Percentiles rank a stretch among this genome's conserved stretches.
phyloP scores from a whole-genome alignment of 2,329 filamentous ascomycete genomes.

The Calycina herbarum region DNA sequence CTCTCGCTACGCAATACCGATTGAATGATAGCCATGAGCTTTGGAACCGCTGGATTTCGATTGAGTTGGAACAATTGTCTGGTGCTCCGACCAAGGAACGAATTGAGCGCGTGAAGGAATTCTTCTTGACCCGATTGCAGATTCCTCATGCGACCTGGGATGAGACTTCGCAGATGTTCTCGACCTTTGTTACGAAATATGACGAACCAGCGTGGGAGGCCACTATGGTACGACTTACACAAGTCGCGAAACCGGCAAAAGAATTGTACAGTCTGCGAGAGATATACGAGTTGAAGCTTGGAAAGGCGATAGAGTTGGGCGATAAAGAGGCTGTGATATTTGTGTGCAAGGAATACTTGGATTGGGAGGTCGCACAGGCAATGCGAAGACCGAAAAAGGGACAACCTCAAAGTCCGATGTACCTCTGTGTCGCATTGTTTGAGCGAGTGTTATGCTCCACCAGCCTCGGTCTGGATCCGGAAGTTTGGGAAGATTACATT shows the following conservation, averaged over 20 bases:
- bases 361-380: conserved; percentile 74
- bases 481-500: conserved; percentile 77
- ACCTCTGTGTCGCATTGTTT: conserved; percentile 67
- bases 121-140: conserved; percentile 69
- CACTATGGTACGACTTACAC: conserved; percentile 68
- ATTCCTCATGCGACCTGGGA: conserved; percentile 76
- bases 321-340: conserved; percentile 56
- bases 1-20: conserved; percentile 70
- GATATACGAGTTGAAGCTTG: conserved; percentile 65
- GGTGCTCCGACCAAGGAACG: conserved; percentile 54
- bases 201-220: conserved; percentile 70
- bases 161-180: conserved; percentile 72
- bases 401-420: conserved; percentile 45
- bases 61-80: conserved; percentile 67
- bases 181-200: conserved; percentile 71
- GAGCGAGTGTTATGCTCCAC: conserved; percentile 67
- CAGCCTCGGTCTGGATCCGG: conserved; percentile 70
- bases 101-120: conserved; percentile 64
- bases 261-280: conserved; percentile 64
- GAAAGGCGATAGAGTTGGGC: conserved; percentile 55
- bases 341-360: conserved; percentile 68
- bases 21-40: conserved; percentile 74
- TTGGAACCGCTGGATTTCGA: conserved; percentile 76
- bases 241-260: conserved; percentile 63
- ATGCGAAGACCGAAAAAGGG: conserved; percentile 54